Percentiles rank a stretch among this genome's conserved stretches.
These are phyloP conservation scores for Aureobasidium namibiae DNA, from an alignment of 2,329 filamentous ascomycete genomes.

Conservation along the genomic window DNA sequence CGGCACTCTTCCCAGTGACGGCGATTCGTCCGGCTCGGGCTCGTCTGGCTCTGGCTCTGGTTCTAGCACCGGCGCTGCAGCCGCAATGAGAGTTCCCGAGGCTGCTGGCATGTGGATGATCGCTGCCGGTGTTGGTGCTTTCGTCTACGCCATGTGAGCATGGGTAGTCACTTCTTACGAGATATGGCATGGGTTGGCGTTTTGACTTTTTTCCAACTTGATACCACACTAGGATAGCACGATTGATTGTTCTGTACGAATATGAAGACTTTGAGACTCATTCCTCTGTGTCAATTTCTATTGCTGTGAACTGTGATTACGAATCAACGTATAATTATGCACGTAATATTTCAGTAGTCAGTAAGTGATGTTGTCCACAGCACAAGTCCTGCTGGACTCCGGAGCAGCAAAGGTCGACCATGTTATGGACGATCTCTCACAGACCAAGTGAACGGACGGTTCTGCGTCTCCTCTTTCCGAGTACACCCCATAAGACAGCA, in stretches of 20 bases:
- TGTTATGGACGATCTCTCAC: too few relatives aligned
- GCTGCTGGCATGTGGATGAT: conserved; percentile 33
- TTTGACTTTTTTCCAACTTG: not conserved
- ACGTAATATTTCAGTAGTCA: too few relatives aligned
- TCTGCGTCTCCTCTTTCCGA: too few relatives aligned
- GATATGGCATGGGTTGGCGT: conserved; percentile 4
- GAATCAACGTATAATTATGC: not conserved
- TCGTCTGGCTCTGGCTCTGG: not conserved
- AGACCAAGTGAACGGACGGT: too few relatives aligned
- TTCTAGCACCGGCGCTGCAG: conserved; percentile 20
- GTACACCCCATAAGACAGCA: too few relatives aligned
- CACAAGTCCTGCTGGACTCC: too few relatives aligned
- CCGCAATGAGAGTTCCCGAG: conserved; percentile 18
- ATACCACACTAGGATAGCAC: conserved; percentile 1
- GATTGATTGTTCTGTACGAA: not conserved
- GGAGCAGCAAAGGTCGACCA: too few relatives aligned
- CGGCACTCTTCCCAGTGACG: conserved; percentile 56
- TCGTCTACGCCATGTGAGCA: conserved; percentile 25
- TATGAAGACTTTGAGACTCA: not conserved
- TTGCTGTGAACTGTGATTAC: too few relatives aligned
- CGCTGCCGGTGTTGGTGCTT: conserved; percentile 29
- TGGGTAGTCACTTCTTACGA: not conserved
- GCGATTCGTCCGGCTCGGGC: conserved; percentile 25
- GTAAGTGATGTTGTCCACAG: too few relatives aligned
- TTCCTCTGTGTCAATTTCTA: too few relatives aligned